phyloP scores from a whole-genome alignment of 768 basidiomycete genomes.

The Leccinum pellstonianum region DNA sequence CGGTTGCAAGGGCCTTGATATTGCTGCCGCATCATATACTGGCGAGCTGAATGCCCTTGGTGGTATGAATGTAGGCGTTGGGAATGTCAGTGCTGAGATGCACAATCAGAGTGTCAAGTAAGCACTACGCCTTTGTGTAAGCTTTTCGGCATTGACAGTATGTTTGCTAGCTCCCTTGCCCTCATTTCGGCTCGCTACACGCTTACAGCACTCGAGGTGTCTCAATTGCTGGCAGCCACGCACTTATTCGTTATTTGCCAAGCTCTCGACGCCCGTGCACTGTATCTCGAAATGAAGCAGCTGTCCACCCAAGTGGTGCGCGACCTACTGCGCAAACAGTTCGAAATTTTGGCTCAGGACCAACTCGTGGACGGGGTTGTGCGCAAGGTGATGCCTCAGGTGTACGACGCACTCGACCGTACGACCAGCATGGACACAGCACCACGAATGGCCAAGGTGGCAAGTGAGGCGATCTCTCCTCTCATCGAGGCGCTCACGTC shows the following conservation, averaged over 20 bases:
- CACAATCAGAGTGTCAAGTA: constrained; percentile 91
- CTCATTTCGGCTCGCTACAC: constrained; percentile 82
- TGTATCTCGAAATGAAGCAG: constrained; percentile 63
- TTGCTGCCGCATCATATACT: constrained; percentile 78
- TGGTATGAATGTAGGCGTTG: constrained; percentile 74
- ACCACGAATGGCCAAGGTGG: constrained; percentile 70
- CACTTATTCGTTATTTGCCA: constrained; percentile 78
- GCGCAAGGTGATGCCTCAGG: constrained; percentile 35
- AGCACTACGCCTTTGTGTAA: constrained; percentile 25
- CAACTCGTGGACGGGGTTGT: constrained; percentile 16
- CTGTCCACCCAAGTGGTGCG: constrained; percentile 22
- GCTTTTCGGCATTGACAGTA: not conserved
- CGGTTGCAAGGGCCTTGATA: constrained; percentile 82
- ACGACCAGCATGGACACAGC: constrained; percentile 71
- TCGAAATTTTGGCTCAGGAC: constrained; percentile 12
- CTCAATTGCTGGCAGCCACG: constrained; percentile 69
- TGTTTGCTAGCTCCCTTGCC: constrained; percentile 62
- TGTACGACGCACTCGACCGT: constrained; percentile 56
- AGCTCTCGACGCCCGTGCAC: constrained; percentile 80
- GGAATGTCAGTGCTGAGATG: constrained; percentile 87
- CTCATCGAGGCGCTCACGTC: constrained; percentile 51
- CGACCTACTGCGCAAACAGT: constrained; percentile 14
- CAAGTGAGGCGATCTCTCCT: constrained; percentile 55
- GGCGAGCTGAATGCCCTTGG: constrained; percentile 78
- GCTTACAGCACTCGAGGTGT: constrained; percentile 71